Base-by-base conservation (phyloP, 1,139 yeast species). In the Taiozyma sp. region DNA sequence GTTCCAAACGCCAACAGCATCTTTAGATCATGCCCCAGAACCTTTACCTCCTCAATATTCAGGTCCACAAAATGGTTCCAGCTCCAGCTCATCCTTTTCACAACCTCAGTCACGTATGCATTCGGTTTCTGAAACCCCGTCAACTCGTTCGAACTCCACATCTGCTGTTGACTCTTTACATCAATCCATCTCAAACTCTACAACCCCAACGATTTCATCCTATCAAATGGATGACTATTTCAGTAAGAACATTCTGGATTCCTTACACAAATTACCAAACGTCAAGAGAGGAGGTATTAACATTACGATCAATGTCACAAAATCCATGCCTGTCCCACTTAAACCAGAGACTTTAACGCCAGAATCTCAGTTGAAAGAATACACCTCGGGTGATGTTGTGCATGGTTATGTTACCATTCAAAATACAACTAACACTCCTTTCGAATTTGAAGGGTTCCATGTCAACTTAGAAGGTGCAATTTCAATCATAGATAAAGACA, bases 361-460 rank as follows among this genome's bases (percentile, higher is more conserved):
- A 4, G 78, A 74, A 54, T 65, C 71, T 1, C 56, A 68, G 50
- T 57, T 75, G 27, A 70, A 71, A 51, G 83, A 79, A 57, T 81
- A 74, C 57, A 76, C 76, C 13, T 78, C 81, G 10, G 84, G 84
- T 23, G 86, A 81, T 59, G 63, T 70, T 13, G 69, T 83, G n/a
- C 72, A 76, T 56, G 89, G 89, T 0, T 78, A 73, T 58, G 70
- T 80, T 32, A 66, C 72, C 3, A 66, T 82, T 14, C 66, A 71
- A 42, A 83, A 82, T 61, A 66, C 62, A 14, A 67, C 81, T 0
- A 42, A 64, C 1, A 60, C 67, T 14, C 69, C 72, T 0, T 63
- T 82, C 4, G 75, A 75, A 10, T 83, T 81, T 58, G 83, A 81
- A 56, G 79, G 79, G 79, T 74, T 82, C 58, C 72, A 78, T 47